phyloP scores from a whole-genome alignment of 2,329 filamentous ascomycete genomes.

The Scorias spongiosa region DNA sequence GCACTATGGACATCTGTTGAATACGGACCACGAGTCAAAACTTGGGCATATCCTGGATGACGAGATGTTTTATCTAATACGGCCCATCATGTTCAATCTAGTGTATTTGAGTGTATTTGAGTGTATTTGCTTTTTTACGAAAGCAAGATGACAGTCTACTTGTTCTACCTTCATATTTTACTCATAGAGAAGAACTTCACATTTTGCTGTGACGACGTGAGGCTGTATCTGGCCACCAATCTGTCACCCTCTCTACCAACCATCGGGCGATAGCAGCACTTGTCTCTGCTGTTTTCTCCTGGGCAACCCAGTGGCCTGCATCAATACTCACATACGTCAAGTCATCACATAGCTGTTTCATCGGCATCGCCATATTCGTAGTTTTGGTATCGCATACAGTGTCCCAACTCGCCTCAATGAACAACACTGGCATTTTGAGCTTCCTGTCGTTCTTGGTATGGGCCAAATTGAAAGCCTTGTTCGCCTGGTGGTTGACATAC shows the following conservation, averaged over 20 bases:
- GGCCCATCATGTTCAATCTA: no score
- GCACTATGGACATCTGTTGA: no score
- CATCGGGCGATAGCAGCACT: slow-evolving; percentile 12
- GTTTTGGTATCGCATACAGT: slow-evolving; percentile 22
- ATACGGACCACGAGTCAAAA: no score
- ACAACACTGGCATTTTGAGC: slow-evolving; percentile 23
- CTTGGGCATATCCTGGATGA: no score
- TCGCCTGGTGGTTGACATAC: slow-evolving; percentile 30
- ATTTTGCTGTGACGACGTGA: not conserved
- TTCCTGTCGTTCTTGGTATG: slow-evolving; percentile 19
- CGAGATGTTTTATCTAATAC: no score
- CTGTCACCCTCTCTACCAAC: slow-evolving; percentile 9
- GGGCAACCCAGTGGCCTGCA: slow-evolving; percentile 13
- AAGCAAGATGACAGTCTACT: no score
- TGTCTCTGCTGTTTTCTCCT: slow-evolving; percentile 14
- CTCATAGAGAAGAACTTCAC: not conserved
- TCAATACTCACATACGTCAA: slow-evolving; percentile 27
- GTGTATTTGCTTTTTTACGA: no score
- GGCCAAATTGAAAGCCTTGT: slow-evolving; percentile 26
- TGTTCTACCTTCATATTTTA: no score
- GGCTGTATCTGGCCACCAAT: slow-evolving; percentile 7
- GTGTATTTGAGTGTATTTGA: no score
- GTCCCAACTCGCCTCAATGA: slow-evolving; percentile 26
- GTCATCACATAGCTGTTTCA: slow-evolving; percentile 22
- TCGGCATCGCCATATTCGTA: slow-evolving; percentile 20